Base-by-base conservation (phyloP, 169 alveolate species). In the Plasmodium fragile region DNA sequence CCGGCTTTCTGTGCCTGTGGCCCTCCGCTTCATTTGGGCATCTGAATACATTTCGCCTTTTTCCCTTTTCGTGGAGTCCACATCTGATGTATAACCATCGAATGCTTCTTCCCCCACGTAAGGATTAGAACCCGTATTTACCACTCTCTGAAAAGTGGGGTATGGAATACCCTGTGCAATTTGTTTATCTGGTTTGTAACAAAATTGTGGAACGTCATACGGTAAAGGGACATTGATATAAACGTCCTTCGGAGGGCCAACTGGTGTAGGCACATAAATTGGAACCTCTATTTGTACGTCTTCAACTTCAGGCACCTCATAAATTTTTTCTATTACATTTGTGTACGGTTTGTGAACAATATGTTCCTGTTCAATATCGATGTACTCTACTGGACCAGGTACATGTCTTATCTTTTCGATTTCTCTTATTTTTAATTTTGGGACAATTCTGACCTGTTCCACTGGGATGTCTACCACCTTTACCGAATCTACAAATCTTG, bases 341-440 rank as follows among this genome's bases (percentile, higher is more conserved):
- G 55, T 80, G 39, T 87, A 53, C 39, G 94, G 92, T 39, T 87
- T 92, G 30, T 91, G 95, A 25, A 92, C 59, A 53, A 94, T 94
- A 43, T 45, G 87, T 34, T 94, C 95, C 77, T 92, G 94, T 89
- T 43, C 77, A 65, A 94, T 78, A 78, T 84, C 95, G 13, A 94
- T 80, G 65, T 92, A 91, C 41, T 94, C 96, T 72, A 94, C 53
- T 80, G 95, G 95, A 11, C 96, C 96, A 10, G 96, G 96, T 32
- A 94, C 94, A 34, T 91, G 95, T 59, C 96, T 70, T 69, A 92
- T 83, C 65, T 92, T 94, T 92, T 94, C 96, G 41, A 94, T 90
- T 49, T 85, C 94, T 49, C 95, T 82, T 81, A 94, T 79, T 75
- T 92, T 92, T 73, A 92, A 81, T 82, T 92, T 92, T 1, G 96